These are phyloP conservation scores for Mercurialis annua DNA, from an alignment of 345 rosid genomes.

Conservation along the genomic window DNA sequence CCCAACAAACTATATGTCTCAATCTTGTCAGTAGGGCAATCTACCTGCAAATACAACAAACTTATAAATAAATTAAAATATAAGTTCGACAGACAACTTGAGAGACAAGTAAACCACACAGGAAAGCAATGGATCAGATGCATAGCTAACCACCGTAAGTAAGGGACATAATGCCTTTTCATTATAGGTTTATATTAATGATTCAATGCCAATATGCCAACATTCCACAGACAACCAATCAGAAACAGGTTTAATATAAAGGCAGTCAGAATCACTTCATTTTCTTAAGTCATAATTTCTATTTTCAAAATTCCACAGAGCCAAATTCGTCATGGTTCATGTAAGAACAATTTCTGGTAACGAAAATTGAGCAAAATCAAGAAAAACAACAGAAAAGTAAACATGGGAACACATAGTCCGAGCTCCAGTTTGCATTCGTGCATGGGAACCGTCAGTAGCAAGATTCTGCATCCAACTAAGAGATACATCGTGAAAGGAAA, in stretches of 20 bases:
- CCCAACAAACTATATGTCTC: neutral
- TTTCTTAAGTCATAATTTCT: neutral
- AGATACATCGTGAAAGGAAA: slow-evolving; percentile 34
- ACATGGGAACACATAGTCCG: slow-evolving; percentile 11
- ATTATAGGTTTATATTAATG: neutral
- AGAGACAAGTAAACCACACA: slow-evolving; percentile 23
- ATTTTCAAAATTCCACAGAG: neutral
- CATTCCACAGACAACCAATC: neutral
- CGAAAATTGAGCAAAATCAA: neutral
- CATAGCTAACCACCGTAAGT: slow-evolving; percentile 25
- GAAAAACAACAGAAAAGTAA: neutral
- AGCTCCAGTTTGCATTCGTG: slow-evolving; percentile 12
- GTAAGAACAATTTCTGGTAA: neutral
- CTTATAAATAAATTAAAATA: neutral
- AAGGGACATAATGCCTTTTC: slow-evolving; percentile 10
- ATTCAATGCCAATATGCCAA: neutral
- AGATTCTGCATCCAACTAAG: slow-evolving; percentile 9
- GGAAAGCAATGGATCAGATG: slow-evolving; percentile 44
- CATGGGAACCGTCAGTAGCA: slow-evolving; percentile 5
- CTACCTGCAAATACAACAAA: neutral
- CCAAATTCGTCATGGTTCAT: slow-evolving; percentile 1
- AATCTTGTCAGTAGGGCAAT: neutral
- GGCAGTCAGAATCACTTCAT: neutral
- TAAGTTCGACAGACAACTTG: neutral
- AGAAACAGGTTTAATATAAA: neutral